A percentile compares a stretch with the other conserved stretches of the same genome.
phyloP scores from a whole-genome alignment of 2,329 filamentous ascomycete species.

The Aspergillus candidus region DNA sequence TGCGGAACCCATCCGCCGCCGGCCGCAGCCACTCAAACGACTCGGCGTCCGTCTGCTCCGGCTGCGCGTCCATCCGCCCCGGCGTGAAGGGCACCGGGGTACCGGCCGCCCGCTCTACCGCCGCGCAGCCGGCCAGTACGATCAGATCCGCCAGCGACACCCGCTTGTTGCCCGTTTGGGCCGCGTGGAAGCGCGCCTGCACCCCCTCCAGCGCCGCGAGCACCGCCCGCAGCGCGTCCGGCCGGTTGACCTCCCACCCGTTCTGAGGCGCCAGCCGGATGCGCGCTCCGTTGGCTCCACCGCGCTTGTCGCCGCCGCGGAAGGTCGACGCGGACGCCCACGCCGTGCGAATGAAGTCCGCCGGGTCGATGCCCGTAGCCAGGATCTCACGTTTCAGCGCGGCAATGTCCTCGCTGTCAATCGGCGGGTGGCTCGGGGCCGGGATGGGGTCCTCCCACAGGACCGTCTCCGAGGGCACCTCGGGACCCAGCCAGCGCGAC shows the following conservation, averaged over 20 bases:
- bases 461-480: constrained; percentile 63
- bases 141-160: constrained; percentile 75
- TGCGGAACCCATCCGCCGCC: constrained; percentile 69
- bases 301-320: constrained; percentile 72
- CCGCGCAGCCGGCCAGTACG: constrained; percentile 65
- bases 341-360: constrained; percentile 59
- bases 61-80: constrained; percentile 64
- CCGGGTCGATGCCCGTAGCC: constrained; percentile 52
- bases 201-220: constrained; percentile 57
- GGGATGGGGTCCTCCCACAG: constrained; percentile 72
- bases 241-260: constrained; percentile 70
- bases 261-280: constrained; percentile 68
- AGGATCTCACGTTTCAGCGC: constrained; percentile 64
- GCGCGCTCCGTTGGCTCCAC: constrained; percentile 73
- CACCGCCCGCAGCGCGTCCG: constrained; percentile 57
- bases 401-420: constrained; percentile 59
- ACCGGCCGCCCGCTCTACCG: constrained; percentile 60
- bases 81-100: constrained; percentile 63
- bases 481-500: constrained; percentile 65
- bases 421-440: constrained; percentile 48
- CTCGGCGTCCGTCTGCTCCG: constrained; percentile 64
- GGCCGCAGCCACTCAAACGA: constrained; percentile 64
- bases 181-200: constrained; percentile 60
- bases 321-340: constrained; percentile 68
- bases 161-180: constrained; percentile 54